Evolutionary conservation across 2,329 filamentous ascomycete species (phyloP), one percentile per base, ranked within the genome.

Genomic region (Furcasterigmium sp.): DNA sequence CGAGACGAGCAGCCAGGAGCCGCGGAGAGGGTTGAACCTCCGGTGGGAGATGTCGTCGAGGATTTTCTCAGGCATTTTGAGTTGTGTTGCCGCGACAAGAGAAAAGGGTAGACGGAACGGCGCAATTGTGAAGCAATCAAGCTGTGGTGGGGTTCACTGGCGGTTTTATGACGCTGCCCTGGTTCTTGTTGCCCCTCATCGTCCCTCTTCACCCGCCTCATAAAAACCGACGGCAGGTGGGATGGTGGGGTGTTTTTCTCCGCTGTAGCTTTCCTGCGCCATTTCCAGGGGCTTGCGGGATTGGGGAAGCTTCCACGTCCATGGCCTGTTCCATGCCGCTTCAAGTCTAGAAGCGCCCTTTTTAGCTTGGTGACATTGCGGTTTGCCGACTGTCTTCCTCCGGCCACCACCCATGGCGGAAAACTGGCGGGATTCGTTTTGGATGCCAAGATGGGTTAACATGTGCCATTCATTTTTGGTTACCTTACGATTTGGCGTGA

Each of bases 31-130:
- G 62, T 98, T 98, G 65, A 86, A 97, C 62, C 93, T 85, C 56
- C 93, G 78, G 63, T 98, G 93, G 34, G 93, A 95, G 57, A 98
- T 97, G 64, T 98, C 91, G 72, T 97, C 84, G 40, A 98, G 82
- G 39, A 91, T 82, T 51, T 80, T 75, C 59, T 86, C 83, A 8
- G 80, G 78, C 85, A 90, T 91, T 37, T 49, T 67, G 53, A 46
- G 14, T 14, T n/a, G 18, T 21, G 32, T 9, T 35, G 6, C 3
- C 23, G 23, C 11, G 23, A 7, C 23, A 7, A 26, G 11, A 11
- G 11, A 26, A 11, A 7, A 11, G 11, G 23, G 11, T 7, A 26
- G 23, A 26, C 23, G 7, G 23, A 7, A 7, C 23, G 23, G 7
- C 23, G 11, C 7, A 26, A 26, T n/a, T n/a, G n/a, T n/a, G n/a